A percentile compares a stretch with the other conserved stretches of the same genome.
phyloP scores from a whole-genome alignment of 495 filamentous ascomycete genomes.

The Aspergillus egyptiacus region DNA sequence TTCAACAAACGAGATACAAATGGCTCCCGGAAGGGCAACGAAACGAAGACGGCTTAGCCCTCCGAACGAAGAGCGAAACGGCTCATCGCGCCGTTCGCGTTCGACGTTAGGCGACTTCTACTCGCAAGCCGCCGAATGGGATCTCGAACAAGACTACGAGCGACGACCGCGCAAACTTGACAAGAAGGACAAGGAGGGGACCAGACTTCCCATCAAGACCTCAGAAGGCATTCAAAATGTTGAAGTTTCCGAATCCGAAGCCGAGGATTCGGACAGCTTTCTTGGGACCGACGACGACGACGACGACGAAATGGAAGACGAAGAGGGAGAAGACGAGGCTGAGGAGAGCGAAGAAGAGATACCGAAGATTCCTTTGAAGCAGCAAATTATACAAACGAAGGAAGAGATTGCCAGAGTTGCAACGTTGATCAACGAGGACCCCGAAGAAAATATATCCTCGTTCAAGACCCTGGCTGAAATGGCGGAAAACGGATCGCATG shows the following conservation, averaged over 20 bases:
- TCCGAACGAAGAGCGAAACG: slow-evolving; percentile 34
- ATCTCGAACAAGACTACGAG: slow-evolving; percentile 90
- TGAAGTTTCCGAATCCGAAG: slow-evolving; percentile 39
- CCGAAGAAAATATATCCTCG: slow-evolving; percentile 77
- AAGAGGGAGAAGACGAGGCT: slow-evolving; percentile 51
- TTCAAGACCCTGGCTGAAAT: slow-evolving; percentile 75
- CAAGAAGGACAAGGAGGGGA: slow-evolving; percentile 64
- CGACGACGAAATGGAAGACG: slow-evolving; percentile 38
- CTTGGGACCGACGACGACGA: slow-evolving; percentile 44
- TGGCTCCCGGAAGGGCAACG: slow-evolving; percentile 42
- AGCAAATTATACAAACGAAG: slow-evolving; percentile 81
- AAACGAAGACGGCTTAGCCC: slow-evolving; percentile 55
- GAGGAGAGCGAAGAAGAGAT: slow-evolving; percentile 49
- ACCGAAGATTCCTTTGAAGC: slow-evolving; percentile 60
- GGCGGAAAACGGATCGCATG: slow-evolving; percentile 52
- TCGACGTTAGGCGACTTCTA: slow-evolving; percentile 29
- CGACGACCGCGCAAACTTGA: slow-evolving; percentile 64
- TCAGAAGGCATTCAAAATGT: slow-evolving; percentile 63
- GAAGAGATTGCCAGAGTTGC: slow-evolving; percentile 87
- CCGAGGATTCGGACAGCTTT: slow-evolving; percentile 46
- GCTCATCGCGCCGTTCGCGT: slow-evolving; percentile 28
- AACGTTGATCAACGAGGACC: slow-evolving; percentile 77
- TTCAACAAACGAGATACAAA: slow-evolving; percentile 21
- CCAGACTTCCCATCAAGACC: slow-evolving; percentile 78
- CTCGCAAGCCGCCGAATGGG: slow-evolving; percentile 56